Evolutionary conservation across 331 rosid species (phyloP), one percentile per base, ranked within the genome.

Genomic region (Quercus tomentella): DNA sequence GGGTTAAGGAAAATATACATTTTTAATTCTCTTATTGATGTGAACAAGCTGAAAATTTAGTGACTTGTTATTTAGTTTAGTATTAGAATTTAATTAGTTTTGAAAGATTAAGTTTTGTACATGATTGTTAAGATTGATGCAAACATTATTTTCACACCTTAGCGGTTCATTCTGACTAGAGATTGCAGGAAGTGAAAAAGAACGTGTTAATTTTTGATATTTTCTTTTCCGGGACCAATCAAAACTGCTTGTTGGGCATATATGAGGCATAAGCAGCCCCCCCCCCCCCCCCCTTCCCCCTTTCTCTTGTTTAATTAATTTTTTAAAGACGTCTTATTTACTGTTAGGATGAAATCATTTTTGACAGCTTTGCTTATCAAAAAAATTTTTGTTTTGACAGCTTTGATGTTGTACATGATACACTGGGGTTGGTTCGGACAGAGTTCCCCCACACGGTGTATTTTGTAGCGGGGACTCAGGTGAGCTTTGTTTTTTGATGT

Each of bases 381-480:
- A 41, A 2, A 8, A 9, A 0, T 0, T 0, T 7, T 37, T 37
- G 49, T 41, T 41, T 74, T 85, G 76, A 72, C 93, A 95, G 99
- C 84, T 95, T 93, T 18, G 99, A 95, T 83, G 88, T 92, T 79
- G 81, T 95, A 2, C 90, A 84, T 49, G 99, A 95, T 74, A 77
- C 92, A 3, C 62, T 91, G 82, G 98, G 98, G n/a, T 77, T 95
- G 81, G 93, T 89, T 66, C 90, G 97, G 51, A 90, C 89, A 26
- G 96, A 91, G 76, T 95, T 95, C 85, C 96, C 99, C 1, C 99
- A 95, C 65, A 85, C 93, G 0, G 88, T 88, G 35, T 95, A 91
- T 82, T 85, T 95, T 77, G 81, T 95, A 61, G 88, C 99, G 11
- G 99, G 99, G 77, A 92, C 99, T 77, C 98, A 92, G 96, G 97